Evolutionary conservation across 2,329 filamentous ascomycete species (phyloP).

Genomic region (Neofusicoccum laricinum): DNA sequence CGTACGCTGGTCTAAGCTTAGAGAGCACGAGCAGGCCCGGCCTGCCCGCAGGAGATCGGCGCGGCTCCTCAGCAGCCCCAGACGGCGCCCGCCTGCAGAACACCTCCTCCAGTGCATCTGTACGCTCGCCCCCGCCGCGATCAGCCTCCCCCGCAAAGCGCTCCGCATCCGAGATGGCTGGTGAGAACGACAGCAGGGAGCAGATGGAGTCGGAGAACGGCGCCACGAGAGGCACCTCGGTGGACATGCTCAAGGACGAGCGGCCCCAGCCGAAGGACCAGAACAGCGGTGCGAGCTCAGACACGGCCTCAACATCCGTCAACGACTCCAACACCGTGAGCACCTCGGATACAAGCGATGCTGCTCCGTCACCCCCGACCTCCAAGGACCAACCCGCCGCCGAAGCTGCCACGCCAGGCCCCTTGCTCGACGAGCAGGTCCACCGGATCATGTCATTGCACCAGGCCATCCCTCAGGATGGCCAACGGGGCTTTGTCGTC

Average conservation of each 20-base stretch:
- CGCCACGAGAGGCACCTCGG: conserved; percentile 37
- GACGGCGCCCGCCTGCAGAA: conserved; percentile 8
- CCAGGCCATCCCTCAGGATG: conserved; percentile 59
- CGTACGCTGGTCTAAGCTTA: conserved; percentile 52
- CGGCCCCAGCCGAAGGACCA: conserved; percentile 24
- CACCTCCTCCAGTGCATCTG: conserved; percentile 6
- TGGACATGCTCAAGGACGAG: conserved; percentile 42
- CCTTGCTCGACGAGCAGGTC: conserved; percentile 64
- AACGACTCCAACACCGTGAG: conserved; percentile 16
- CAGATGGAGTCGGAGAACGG: conserved; percentile 35
- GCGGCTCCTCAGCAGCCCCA: conserved; percentile 21
- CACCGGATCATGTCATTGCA: conserved; percentile 65
- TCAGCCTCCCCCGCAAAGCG: conserved; percentile 56
- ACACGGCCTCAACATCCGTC: conserved; percentile 25
- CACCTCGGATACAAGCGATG: conserved; percentile 16
- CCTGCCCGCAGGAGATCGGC: conserved; percentile 26
- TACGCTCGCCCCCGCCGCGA: conserved; percentile 31
- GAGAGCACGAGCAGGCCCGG: conserved; percentile 34
- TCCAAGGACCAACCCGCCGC: not conserved
- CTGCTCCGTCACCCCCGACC: conserved; percentile 7
- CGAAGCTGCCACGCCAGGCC: not conserved
- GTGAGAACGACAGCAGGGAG: conserved; percentile 36
- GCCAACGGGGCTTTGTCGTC: conserved; percentile 73
- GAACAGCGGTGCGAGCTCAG: conserved; percentile 25
- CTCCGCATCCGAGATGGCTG: conserved; percentile 50